phyloP scores from a whole-genome alignment of 1,284 basidiomycete genomes.

The Ceratobasidium sp. region DNA sequence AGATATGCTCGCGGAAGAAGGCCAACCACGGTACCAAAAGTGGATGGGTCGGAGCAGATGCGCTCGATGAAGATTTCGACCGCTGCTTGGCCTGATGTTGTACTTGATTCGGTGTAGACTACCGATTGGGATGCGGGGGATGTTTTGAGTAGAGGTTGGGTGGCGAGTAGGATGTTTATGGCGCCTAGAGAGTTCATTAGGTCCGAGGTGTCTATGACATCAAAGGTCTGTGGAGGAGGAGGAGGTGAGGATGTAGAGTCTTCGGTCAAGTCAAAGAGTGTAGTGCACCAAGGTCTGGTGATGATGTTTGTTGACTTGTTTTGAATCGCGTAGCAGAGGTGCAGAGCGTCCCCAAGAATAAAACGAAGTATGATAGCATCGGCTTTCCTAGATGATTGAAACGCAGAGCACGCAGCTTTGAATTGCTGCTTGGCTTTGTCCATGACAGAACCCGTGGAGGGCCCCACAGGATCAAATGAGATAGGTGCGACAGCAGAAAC shows the following conservation, averaged over 20 bases:
- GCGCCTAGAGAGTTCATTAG: slow-evolving; percentile 60
- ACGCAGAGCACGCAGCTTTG: slow-evolving; percentile 55
- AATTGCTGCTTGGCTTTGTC: slow-evolving; percentile 55
- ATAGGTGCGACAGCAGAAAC: slow-evolving; percentile 53
- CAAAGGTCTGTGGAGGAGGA: slow-evolving; percentile 53
- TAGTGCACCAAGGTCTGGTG: slow-evolving; percentile 57
- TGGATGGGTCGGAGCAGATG: not conserved
- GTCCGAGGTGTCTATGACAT: slow-evolving; percentile 67
- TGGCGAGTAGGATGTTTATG: slow-evolving; percentile 8
- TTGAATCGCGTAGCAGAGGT: not conserved
- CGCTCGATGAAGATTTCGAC: not conserved
- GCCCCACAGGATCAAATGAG: slow-evolving; percentile 43
- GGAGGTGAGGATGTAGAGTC: slow-evolving; percentile 50
- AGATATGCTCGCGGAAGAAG: slow-evolving; percentile 16
- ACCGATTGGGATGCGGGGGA: slow-evolving; percentile 1
- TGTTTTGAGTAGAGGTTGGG: slow-evolving; percentile 16
- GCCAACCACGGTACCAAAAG: slow-evolving; percentile 6
- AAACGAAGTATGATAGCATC: slow-evolving; percentile 20
- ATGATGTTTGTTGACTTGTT: slow-evolving; percentile 46
- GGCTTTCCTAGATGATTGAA: slow-evolving; percentile 46
- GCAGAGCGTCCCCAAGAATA: slow-evolving; percentile 7
- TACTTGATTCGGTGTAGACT: slow-evolving; percentile 18
- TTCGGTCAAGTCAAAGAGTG: slow-evolving; percentile 51
- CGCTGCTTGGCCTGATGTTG: not conserved
- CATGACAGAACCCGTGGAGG: slow-evolving; percentile 47